Evolutionary conservation across 2,329 filamentous ascomycete species (phyloP), one percentile per base, ranked within the genome.

Genomic region (Colletotrichum gigasporum): DNA sequence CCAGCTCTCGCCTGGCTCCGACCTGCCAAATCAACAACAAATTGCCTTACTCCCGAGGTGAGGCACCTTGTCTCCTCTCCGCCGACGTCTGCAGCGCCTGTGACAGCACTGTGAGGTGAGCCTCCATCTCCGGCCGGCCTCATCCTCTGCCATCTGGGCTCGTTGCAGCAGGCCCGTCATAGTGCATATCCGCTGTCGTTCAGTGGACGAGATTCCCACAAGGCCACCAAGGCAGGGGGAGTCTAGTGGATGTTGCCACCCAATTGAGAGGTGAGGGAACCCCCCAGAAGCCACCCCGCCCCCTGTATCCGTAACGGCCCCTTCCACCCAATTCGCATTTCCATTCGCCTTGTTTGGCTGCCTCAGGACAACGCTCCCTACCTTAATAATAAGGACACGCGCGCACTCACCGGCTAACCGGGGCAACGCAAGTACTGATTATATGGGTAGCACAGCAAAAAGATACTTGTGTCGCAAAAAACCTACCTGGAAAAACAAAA

Each of bases 241-340:
- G 28, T 52, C 60, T 57, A 57, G 63, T 57, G 51, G 44, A 45
- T 35, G 63, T 63, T 39, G 63, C 58, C 63, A 63, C 58, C 58
- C 63, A 65, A 63, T 63, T 52, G 58, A 65, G 28, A 56, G 44
- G 48, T 44, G 56, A 61, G 48, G 42, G 22, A 54, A 61, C 56
- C 48, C 56, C 61, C 61, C 52, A 50, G 50, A 55, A 61, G 35
- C 34, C 48, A 54, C 48, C 61, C 61, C 56, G 42, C 56, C 61
- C 60, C 62, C 56, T 64, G 62, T 64, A 62, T 64, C 42, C 56
- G 62, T 64, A 61, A 64, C 56, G 62, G 56, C 62, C 61, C 61
- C 62, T 64, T 64, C 61, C 56, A 50, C 41, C 35, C 42, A 64
- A 44, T 12, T 61, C 57, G 42, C 48, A 61, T 42, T 64, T 44